These are phyloP conservation scores for Puccinellia tenuiflora DNA, from an alignment of 176 grass and related monocot species.

Conservation along the genomic window DNA sequence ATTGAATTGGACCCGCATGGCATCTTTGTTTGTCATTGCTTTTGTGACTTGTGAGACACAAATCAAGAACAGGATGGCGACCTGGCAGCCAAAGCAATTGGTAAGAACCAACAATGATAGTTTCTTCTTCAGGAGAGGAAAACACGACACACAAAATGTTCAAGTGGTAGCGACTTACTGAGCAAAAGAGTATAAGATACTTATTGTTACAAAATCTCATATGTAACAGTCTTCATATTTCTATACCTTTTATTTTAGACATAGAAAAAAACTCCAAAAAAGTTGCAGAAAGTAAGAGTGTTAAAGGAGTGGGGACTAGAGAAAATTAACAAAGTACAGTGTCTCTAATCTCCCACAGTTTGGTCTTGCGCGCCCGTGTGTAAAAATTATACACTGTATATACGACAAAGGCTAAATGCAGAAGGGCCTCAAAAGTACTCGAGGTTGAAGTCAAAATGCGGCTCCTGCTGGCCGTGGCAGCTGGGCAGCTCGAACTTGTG, in stretches of 20 bases:
- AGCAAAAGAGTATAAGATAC: slow-evolving; percentile 13
- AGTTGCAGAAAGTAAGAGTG: not conserved
- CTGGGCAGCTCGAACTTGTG: slow-evolving; percentile 47
- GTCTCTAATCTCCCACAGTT: slow-evolving; percentile 33
- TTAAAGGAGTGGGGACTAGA: slow-evolving; percentile 33
- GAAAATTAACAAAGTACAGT: slow-evolving; percentile 33
- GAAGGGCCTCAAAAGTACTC: slow-evolving; percentile 52
- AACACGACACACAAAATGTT: not conserved
- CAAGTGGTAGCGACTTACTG: not conserved
- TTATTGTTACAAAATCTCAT: slow-evolving; percentile 20
- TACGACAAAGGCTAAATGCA: slow-evolving; percentile 13
- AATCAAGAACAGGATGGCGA: slow-evolving; percentile 37
- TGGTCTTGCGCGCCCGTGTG: not conserved
- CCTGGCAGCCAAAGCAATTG: slow-evolving; percentile 17
- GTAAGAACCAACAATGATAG: slow-evolving; percentile 15
- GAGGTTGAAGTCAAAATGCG: slow-evolving; percentile 61
- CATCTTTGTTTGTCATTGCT: slow-evolving; percentile 16
- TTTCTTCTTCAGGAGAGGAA: not conserved
- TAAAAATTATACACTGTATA: slow-evolving; percentile 21
- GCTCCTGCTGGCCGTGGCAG: slow-evolving; percentile 45
- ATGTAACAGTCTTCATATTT: slow-evolving; percentile 17
- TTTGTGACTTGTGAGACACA: slow-evolving; percentile 31
- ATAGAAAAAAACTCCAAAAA: not conserved
- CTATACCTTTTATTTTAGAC: slow-evolving; percentile 41
- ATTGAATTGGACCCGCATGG: slow-evolving; percentile 21